phyloP scores from a whole-genome alignment of 2,329 filamentous ascomycete genomes.

The Fusarium sp. region DNA sequence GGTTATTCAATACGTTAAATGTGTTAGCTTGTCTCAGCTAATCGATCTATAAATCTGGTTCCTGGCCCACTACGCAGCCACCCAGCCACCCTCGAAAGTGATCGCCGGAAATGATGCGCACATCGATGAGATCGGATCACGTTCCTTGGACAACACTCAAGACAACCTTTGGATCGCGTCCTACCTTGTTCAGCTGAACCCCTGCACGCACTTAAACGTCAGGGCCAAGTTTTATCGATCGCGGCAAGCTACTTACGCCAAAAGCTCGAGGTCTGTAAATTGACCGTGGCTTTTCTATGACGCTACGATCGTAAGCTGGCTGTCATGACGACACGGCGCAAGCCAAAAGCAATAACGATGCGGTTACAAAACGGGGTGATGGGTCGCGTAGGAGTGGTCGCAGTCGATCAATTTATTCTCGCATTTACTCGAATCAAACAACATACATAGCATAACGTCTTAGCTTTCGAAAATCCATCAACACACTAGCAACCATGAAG shows the following conservation, averaged over 20 bases:
- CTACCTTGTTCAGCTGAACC: slow-evolving; percentile 21
- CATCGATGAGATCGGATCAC: slow-evolving; percentile 28
- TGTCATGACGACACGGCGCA: slow-evolving; percentile 39
- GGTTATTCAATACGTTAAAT: background rate
- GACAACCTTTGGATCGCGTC: slow-evolving; percentile 1
- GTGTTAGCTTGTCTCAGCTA: background rate
- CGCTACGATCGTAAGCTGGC: slow-evolving; percentile 30
- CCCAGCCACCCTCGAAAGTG: slow-evolving; percentile 3
- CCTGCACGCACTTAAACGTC: slow-evolving; percentile 32
- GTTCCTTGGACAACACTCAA: slow-evolving; percentile 36
- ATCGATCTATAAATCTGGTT: slow-evolving; percentile 10
- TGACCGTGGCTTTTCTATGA: slow-evolving; percentile 33
- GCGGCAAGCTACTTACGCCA: slow-evolving; percentile 11
- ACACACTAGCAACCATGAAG: slow-evolving; percentile 42
- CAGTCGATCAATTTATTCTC: slow-evolving; percentile 3
- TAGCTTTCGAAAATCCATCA: background rate
- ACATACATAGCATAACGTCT: background rate
- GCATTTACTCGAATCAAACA: background rate
- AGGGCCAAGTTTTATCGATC: slow-evolving; percentile 16
- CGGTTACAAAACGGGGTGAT: slow-evolving; percentile 14
- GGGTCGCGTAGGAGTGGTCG: background rate
- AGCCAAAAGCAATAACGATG: slow-evolving; percentile 28
- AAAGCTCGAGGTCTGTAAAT: slow-evolving; percentile 5
- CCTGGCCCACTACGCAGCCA: slow-evolving; percentile 24
- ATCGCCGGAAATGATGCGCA: slow-evolving; percentile 36